Conservation (phyloP, 129 eudicot species). For the Ambrosia artemisiifolia region DNA sequence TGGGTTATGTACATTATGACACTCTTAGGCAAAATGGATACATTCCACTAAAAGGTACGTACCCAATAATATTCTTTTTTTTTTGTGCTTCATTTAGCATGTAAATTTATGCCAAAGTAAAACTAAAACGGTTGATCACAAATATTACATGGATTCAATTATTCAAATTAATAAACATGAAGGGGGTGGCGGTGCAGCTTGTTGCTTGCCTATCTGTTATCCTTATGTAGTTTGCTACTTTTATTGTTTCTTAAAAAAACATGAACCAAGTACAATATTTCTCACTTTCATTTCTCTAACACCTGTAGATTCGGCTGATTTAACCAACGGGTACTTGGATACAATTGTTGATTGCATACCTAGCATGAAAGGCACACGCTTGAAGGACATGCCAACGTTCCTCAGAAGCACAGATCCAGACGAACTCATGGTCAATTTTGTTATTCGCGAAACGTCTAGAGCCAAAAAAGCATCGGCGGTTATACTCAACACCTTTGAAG, state of each 20-base stretch:
- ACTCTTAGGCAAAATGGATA: conserved; percentile 19
- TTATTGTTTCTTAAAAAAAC: too few species aligned
- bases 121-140: too few species aligned
- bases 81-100: too few species aligned
- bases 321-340: conserved; percentile 38
- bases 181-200: too few species aligned
- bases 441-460: conserved; percentile 13
- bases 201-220: too few species aligned
- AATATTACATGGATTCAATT: too few species aligned
- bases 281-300: not conserved
- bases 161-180: too few species aligned
- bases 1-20: conserved; percentile 22
- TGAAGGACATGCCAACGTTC: conserved; percentile 38
- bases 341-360: conserved; percentile 33
- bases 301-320: conserved; percentile 21
- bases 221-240: too few species aligned
- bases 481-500: conserved; percentile 33
- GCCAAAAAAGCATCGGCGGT: conserved; percentile 21
- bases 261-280: not conserved
- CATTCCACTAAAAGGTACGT: conserved; percentile 22
- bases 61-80: too few species aligned
- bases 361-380: conserved; percentile 29
- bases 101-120: too few species aligned
- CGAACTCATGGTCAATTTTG: conserved; percentile 30
- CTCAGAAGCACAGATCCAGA: conserved; percentile 30